These are phyloP conservation scores for Acacia melanoxylon DNA, from an alignment of 306 rosid genomes.

Conservation along the genomic window DNA sequence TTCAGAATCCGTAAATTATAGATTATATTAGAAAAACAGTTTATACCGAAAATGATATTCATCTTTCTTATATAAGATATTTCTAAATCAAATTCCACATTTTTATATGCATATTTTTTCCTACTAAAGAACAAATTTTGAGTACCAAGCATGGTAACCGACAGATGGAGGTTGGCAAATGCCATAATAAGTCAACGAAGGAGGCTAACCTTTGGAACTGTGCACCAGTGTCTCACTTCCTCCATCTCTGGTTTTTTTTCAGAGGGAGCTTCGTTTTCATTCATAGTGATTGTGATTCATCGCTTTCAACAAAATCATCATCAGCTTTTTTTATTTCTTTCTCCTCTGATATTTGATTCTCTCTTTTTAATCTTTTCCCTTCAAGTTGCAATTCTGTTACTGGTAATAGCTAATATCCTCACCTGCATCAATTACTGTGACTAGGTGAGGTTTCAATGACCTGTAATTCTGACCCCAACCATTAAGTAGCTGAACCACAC, in stretches of 20 bases:
- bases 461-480: constrained; percentile 33
- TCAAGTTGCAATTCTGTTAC: background rate
- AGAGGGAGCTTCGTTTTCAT: constrained; percentile 8
- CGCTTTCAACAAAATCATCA: constrained; percentile 61
- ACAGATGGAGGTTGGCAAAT: constrained; percentile 65
- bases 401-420: background rate
- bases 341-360: background rate
- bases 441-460: constrained; percentile 32
- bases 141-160: constrained; percentile 54
- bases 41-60: too few relatives aligned
- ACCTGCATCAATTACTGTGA: constrained; percentile 33
- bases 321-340: constrained; percentile 31
- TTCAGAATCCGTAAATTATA: background rate
- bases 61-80: background rate
- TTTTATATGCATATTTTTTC: background rate
- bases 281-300: constrained; percentile 33
- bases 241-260: constrained; percentile 20
- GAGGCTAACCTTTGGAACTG: constrained; percentile 43
- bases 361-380: background rate
- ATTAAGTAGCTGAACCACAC: constrained; percentile 33
- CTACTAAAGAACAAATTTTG: background rate
- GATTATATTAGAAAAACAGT: constrained; percentile 2
- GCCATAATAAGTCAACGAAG: constrained; percentile 64
- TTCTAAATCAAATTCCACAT: background rate
- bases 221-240: constrained; percentile 48